Evolutionary conservation across 495 filamentous ascomycete species (phyloP).

Genomic region (Penicillium longicatenatum): DNA sequence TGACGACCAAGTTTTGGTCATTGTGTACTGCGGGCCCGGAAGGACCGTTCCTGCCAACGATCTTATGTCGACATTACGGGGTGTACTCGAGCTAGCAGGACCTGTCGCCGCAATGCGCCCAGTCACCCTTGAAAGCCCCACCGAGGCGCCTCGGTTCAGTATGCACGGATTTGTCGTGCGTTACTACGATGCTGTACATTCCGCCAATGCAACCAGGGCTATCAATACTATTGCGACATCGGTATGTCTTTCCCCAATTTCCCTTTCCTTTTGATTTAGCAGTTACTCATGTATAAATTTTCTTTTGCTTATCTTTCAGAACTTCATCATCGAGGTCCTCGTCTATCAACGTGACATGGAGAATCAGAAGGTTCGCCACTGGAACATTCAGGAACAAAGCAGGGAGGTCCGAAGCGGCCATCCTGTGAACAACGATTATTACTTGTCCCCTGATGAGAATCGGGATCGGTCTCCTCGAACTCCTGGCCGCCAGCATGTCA

Average conservation of each 20-base stretch:
- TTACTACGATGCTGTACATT: slow-evolving; percentile 4
- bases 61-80: neutral
- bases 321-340: slow-evolving; percentile 5
- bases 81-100: slow-evolving; percentile 10
- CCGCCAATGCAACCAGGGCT: slow-evolving; percentile 11
- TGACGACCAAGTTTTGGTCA: slow-evolving; percentile 13
- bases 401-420: neutral
- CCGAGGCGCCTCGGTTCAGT: neutral
- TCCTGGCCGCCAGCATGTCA: neutral
- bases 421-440: neutral
- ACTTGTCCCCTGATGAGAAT: slow-evolving; percentile 8
- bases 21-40: slow-evolving; percentile 6
- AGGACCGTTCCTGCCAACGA: neutral
- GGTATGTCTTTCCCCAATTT: slow-evolving; percentile 2
- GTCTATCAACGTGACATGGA: neutral
- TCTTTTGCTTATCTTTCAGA: neutral
- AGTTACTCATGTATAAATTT: no score
- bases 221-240: slow-evolving; percentile 11
- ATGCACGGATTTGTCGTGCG: slow-evolving; percentile 11
- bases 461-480: slow-evolving; percentile 2
- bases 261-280: neutral
- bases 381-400: neutral
- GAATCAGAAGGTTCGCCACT: slow-evolving; percentile 1
- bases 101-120: slow-evolving; percentile 9
- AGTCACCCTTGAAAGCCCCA: neutral